phyloP scores from a whole-genome alignment of 2,329 filamentous ascomycete species.

The Cytospora mali region DNA sequence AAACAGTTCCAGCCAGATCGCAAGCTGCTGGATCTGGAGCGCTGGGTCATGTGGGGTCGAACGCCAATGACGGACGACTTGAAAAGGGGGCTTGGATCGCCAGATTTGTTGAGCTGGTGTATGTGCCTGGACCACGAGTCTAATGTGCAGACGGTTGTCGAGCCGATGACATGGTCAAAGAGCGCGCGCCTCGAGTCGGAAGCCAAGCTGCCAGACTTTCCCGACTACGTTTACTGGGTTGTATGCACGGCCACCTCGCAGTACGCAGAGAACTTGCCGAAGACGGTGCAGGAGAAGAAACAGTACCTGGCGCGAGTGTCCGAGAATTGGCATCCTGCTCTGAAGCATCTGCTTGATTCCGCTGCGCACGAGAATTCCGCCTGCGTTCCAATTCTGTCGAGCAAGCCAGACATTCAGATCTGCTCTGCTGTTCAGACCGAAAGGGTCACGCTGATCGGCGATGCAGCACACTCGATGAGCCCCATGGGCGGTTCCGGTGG shows the following conservation, averaged over 20 bases:
- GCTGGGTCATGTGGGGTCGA: slow-evolving; percentile 39
- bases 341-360: slow-evolving; percentile 33
- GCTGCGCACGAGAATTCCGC: slow-evolving; percentile 32
- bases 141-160: slow-evolving; percentile 35
- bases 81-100: slow-evolving; percentile 23
- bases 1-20: slow-evolving; percentile 37
- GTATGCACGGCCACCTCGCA: slow-evolving; percentile 34
- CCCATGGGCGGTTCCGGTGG: slow-evolving; percentile 37
- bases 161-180: slow-evolving; percentile 36
- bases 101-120: slow-evolving; percentile 36
- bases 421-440: slow-evolving; percentile 25
- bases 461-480: slow-evolving; percentile 33
- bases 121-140: slow-evolving; percentile 36
- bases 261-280: slow-evolving; percentile 31
- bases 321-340: slow-evolving; percentile 34
- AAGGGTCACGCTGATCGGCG: slow-evolving; percentile 32
- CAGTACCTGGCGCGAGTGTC: slow-evolving; percentile 30
- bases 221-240: slow-evolving; percentile 36
- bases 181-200: slow-evolving; percentile 30
- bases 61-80: slow-evolving; percentile 34
- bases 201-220: slow-evolving; percentile 31
- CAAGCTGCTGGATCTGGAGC: slow-evolving; percentile 36
- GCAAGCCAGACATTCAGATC: slow-evolving; percentile 36
- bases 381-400: slow-evolving; percentile 35
- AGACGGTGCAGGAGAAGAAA: slow-evolving; percentile 33